phyloP scores from a whole-genome alignment of 2,329 filamentous ascomycete species.

The Blastomyces parvus region DNA sequence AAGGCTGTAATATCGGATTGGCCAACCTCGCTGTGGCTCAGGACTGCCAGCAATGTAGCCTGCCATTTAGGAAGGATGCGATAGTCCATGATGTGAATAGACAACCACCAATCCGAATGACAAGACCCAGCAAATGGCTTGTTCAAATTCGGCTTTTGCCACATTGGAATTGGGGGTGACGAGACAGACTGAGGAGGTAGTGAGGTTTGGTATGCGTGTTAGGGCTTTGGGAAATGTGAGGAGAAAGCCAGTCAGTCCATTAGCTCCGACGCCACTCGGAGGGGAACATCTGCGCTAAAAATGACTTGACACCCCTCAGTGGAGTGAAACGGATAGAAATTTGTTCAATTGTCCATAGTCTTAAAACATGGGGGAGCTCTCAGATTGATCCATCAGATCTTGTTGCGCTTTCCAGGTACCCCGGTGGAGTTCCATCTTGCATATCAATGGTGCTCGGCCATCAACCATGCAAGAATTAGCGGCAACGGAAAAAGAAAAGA shows the following conservation, averaged over 20 bases:
- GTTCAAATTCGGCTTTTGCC: constrained; percentile 1
- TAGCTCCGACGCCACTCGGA: constrained; percentile 2
- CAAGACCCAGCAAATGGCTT: neutral
- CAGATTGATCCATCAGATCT: neutral
- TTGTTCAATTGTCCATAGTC: neutral
- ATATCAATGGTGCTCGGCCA: neutral
- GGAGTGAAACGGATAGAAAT: neutral
- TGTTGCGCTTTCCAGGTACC: neutral
- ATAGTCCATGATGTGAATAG: neutral
- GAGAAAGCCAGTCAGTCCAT: neutral
- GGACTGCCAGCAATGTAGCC: neutral
- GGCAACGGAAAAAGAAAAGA: neutral
- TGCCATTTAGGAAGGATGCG: neutral
- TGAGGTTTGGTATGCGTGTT: neutral
- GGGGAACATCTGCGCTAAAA: constrained; percentile 4
- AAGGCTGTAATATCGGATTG: neutral
- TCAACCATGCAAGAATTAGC: neutral
- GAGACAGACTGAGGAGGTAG: neutral
- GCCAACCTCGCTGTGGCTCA: neutral
- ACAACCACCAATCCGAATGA: neutral
- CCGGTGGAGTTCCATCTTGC: neutral
- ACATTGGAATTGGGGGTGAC: neutral
- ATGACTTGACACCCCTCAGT: neutral
- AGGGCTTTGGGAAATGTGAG: neutral
- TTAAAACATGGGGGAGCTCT: neutral